Conservation (phyloP, 2,329 filamentous ascomycete species). For the Paraphaeosphaeria minitans region DNA sequence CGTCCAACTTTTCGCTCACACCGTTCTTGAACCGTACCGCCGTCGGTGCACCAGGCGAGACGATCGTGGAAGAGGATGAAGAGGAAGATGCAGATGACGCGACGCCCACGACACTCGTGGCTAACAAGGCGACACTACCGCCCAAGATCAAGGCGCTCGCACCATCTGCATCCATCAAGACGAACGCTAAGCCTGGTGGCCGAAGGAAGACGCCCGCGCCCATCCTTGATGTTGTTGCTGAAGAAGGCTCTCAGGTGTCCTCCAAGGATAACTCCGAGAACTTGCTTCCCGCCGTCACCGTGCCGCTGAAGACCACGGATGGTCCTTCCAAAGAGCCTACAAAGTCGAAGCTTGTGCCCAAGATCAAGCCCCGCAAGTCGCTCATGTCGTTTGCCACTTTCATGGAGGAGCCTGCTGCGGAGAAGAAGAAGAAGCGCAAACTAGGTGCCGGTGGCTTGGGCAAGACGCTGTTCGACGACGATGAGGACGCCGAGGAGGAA, state of each 20-base stretch:
- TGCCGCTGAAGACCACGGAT: slow-evolving; percentile 44
- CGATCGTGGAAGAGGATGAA: slow-evolving; percentile 44
- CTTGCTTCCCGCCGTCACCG: slow-evolving; percentile 24
- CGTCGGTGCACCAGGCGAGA: slow-evolving; percentile 57
- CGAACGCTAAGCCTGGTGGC: slow-evolving; percentile 49
- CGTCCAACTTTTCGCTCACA: slow-evolving; percentile 91
- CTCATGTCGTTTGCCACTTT: slow-evolving; percentile 54
- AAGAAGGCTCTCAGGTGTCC: slow-evolving; percentile 45
- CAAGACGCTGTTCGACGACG: slow-evolving; percentile 72
- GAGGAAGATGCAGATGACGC: slow-evolving; percentile 33
- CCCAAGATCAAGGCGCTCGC: slow-evolving; percentile 51
- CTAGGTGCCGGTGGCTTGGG: slow-evolving; percentile 65
- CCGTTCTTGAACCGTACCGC: slow-evolving; percentile 84
- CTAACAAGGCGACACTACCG: slow-evolving; percentile 32
- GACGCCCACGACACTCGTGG: slow-evolving; percentile 37
- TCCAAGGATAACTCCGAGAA: slow-evolving; percentile 50
- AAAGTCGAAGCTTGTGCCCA: slow-evolving; percentile 43
- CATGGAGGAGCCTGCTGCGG: slow-evolving; percentile 45
- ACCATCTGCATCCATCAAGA: slow-evolving; percentile 51
- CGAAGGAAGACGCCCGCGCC: slow-evolving; percentile 47
- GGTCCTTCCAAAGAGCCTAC: slow-evolving; percentile 22
- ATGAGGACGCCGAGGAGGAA: slow-evolving; percentile 55
- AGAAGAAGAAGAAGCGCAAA: slow-evolving; percentile 73
- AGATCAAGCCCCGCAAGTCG: slow-evolving; percentile 53
- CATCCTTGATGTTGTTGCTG: slow-evolving; percentile 51